Evolutionary conservation across 2,329 filamentous ascomycete genomes (phyloP).

Genomic region (Aschersonia sp.): DNA sequence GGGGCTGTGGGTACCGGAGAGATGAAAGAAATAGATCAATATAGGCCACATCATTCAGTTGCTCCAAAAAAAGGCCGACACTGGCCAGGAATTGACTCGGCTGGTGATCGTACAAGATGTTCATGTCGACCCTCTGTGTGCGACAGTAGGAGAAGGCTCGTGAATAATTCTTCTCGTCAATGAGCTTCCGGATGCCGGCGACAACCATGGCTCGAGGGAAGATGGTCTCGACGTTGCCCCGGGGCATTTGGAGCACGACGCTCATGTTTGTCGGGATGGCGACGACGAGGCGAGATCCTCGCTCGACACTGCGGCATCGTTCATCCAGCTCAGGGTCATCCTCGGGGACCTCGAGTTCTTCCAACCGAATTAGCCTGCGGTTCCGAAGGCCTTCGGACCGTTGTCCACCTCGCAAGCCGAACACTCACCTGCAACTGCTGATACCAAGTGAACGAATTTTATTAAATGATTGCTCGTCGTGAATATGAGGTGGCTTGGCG

Average conservation of each 20-base stretch:
- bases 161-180: slow-evolving; percentile 68
- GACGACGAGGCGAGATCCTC: slow-evolving; percentile 73
- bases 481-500: slow-evolving; percentile 70
- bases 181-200: slow-evolving; percentile 69
- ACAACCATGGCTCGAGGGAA: slow-evolving; percentile 86
- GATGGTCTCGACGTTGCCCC: slow-evolving; percentile 90
- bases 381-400: background rate
- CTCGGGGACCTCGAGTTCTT: slow-evolving; percentile 65
- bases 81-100: slow-evolving; percentile 71
- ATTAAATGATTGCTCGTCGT: slow-evolving; percentile 86
- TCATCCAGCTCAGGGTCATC: slow-evolving; percentile 91
- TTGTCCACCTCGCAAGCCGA: background rate
- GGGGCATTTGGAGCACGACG: slow-evolving; percentile 83
- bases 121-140: slow-evolving; percentile 92
- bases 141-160: slow-evolving; percentile 78
- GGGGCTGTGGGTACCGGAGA: slow-evolving; percentile 41
- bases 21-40: slow-evolving; percentile 88
- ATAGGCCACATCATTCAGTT: slow-evolving; percentile 66
- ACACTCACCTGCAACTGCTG: slow-evolving; percentile 43
- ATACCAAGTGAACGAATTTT: slow-evolving; percentile 75
- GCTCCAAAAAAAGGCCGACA: slow-evolving; percentile 64
- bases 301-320: slow-evolving; percentile 79
- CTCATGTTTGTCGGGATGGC: slow-evolving; percentile 80
- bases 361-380: background rate
- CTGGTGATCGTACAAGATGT: slow-evolving; percentile 89